Evolutionary conservation across 2,329 filamentous ascomycete species (phyloP), one percentile per base, ranked within the genome.

Genomic region (Venturia effusa): DNA sequence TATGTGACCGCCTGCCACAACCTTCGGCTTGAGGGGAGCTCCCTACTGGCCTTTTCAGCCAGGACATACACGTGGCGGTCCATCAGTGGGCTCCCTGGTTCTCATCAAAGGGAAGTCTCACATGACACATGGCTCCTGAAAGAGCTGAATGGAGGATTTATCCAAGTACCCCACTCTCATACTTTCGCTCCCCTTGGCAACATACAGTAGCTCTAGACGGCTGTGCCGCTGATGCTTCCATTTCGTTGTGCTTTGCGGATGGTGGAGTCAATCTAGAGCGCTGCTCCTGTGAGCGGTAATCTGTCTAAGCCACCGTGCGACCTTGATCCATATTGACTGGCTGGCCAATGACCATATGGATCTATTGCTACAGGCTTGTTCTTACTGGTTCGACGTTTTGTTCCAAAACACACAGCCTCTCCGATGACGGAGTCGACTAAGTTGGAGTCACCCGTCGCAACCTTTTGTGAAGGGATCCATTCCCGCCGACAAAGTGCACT

Each of bases 11-110:
- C 51, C 51, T 30, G 51, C 51, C 51, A 57, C 30, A 57, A 51
- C 27, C 13, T 32, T 24, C 27, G 24, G 30, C 27, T 34, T 19
- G 15, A 57, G 30, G 59, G 59, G n/a, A 41, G 37, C 59, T 60
- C 59, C 59, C n/a, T 60, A 60, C 19, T 22, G 22, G 27, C 37
- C 59, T 40, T 41, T n/a, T 15, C 59, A 22, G 59, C 55, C 32
- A 59, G 6, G 22, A 15, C n/a, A 24, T 60, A 60, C 59, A 60
- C 59, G 59, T 60, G 59, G 59, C 59, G n/a, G 37, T n/a, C 7
- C 37, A 39, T 13, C 40, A 41, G 34, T 60, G 59, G 59, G 19
- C 40, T 60, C 37, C 4, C 22, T 17, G 24, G 43, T 24, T 40
- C n/a, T n/a, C 11, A 60, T 37, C 13, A 39, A 37, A 60, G 51